Evolutionary conservation across 2,329 filamentous ascomycete species (phyloP).

Genomic region (Blastomyces percursus): DNA sequence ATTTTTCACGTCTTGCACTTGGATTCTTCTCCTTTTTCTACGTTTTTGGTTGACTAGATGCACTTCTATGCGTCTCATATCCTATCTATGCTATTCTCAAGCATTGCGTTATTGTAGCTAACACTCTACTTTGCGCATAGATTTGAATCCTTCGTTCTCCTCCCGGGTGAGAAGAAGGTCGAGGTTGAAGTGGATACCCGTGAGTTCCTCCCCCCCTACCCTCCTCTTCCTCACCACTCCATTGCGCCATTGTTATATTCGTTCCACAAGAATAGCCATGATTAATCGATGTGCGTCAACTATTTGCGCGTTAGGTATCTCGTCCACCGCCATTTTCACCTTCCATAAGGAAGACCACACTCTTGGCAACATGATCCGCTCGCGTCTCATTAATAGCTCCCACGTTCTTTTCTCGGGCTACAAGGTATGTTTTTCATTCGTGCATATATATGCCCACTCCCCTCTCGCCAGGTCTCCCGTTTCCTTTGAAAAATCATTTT

Average conservation of each 20-base stretch:
- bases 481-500: too few species aligned
- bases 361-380: slow-evolving; percentile 76
- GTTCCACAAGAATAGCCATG: background rate
- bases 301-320: slow-evolving; percentile 52
- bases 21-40: background rate
- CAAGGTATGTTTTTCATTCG: slow-evolving; percentile 50
- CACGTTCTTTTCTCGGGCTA: slow-evolving; percentile 88
- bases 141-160: slow-evolving; percentile 86
- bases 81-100: background rate
- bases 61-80: background rate
- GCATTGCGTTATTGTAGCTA: background rate
- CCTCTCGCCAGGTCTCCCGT: too few species aligned
- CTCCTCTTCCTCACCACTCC: slow-evolving; percentile 11
- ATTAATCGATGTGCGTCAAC: background rate
- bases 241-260: background rate
- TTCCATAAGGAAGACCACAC: slow-evolving; percentile 97
- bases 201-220: slow-evolving; percentile 39
- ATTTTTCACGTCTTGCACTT: background rate
- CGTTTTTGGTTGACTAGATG: background rate
- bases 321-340: slow-evolving; percentile 89
- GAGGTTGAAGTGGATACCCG: slow-evolving; percentile 80
- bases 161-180: slow-evolving; percentile 84
- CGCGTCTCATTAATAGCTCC: slow-evolving; percentile 71
- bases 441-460: background rate
- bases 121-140: slow-evolving; percentile 38